phyloP scores from a whole-genome alignment of 2,329 filamentous ascomycete species.

The Alternaria sp. region DNA sequence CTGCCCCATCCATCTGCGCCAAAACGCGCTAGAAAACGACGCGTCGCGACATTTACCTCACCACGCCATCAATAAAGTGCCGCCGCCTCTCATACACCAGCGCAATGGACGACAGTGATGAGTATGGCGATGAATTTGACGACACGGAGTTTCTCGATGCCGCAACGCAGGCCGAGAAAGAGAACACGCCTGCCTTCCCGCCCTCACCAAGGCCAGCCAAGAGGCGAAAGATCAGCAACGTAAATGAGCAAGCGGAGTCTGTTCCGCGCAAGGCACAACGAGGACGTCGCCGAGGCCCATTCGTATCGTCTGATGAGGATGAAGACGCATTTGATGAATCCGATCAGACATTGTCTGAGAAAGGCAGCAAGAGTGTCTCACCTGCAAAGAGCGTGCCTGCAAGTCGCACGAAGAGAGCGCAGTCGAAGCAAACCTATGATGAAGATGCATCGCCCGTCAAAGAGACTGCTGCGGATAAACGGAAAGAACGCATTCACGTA shows the following conservation, averaged over 20 bases:
- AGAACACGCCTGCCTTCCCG: slow-evolving; percentile 40
- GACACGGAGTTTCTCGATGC: slow-evolving; percentile 71
- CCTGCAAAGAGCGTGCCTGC: slow-evolving; percentile 11
- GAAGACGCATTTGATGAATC: slow-evolving; percentile 16
- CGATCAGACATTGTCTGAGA: slow-evolving; percentile 16
- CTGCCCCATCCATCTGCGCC: slow-evolving; percentile 23
- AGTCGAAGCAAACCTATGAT: slow-evolving; percentile 12
- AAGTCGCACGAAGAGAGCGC: slow-evolving; percentile 21
- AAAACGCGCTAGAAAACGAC: slow-evolving; percentile 35
- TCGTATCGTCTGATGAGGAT: slow-evolving; percentile 37
- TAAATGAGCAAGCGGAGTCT: slow-evolving; percentile 30
- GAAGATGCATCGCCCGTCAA: slow-evolving; percentile 28
- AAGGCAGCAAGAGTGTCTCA: slow-evolving; percentile 13
- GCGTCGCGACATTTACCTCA: slow-evolving; percentile 25
- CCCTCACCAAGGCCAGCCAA: slow-evolving; percentile 46
- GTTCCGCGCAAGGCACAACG: slow-evolving; percentile 30
- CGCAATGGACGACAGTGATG: slow-evolving; percentile 53
- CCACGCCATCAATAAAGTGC: slow-evolving; percentile 21
- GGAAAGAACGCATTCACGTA: slow-evolving; percentile 53
- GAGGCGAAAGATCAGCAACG: slow-evolving; percentile 39
- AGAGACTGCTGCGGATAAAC: slow-evolving; percentile 38
- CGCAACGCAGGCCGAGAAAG: slow-evolving; percentile 58
- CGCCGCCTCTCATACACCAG: slow-evolving; percentile 16
- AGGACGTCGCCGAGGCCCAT: slow-evolving; percentile 24
- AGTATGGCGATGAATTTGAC: slow-evolving; percentile 68